phyloP scores from a whole-genome alignment of 306 rosid genomes.

The Citrullus mucosospermus region DNA sequence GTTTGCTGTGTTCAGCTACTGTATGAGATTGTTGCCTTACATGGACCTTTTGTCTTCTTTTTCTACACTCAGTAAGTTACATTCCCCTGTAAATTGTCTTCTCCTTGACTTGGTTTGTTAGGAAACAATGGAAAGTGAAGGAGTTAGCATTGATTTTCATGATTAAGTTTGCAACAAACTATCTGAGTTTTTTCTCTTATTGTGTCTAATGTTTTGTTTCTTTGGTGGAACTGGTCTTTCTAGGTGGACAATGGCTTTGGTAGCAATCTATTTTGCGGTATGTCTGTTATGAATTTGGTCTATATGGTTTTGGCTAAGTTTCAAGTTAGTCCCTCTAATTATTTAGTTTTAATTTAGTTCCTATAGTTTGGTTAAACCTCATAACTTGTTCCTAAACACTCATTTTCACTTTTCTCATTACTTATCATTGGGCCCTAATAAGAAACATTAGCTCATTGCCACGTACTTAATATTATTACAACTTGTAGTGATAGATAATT shows the following conservation, averaged over 20 bases:
- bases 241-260: constrained; percentile 16
- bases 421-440: background rate
- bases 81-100: background rate
- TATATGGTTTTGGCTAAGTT: background rate
- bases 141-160: background rate
- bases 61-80: constrained; percentile 15
- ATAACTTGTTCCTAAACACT: too few species aligned
- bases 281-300: background rate
- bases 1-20: constrained; percentile 6
- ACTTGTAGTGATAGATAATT: background rate
- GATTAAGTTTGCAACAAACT: background rate
- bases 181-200: background rate
- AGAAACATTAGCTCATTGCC: background rate
- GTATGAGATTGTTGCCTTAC: background rate
- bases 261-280: constrained; percentile 14
- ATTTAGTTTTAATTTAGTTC: background rate
- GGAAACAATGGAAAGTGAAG: background rate
- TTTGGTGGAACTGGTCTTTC: background rate
- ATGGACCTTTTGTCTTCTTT: constrained; percentile 9
- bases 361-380: background rate
- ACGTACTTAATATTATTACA: background rate
- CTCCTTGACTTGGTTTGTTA: background rate
- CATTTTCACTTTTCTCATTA: background rate
- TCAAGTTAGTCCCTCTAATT: background rate
- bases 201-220: background rate